Conservation (phyloP, 768 basidiomycete genomes). For the Coprinopsis strossmayeri region DNA sequence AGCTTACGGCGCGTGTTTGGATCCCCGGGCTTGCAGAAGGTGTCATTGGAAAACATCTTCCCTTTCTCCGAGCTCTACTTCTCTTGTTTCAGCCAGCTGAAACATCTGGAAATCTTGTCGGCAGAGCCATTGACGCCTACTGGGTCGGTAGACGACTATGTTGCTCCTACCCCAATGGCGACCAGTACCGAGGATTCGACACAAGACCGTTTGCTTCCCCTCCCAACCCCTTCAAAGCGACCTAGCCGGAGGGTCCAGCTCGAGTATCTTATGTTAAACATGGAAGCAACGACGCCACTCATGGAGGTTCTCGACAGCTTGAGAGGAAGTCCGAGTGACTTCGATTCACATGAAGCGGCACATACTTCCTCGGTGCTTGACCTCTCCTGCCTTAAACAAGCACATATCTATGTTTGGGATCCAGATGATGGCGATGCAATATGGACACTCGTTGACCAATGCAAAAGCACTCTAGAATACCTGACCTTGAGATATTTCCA, state of each 20-base stretch:
- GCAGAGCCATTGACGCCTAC: not conserved
- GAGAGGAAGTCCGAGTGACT: not conserved
- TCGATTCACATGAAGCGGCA: not conserved
- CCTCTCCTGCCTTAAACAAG: conserved; percentile 3
- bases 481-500: conserved; percentile 6
- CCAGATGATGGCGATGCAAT: conserved; percentile 6
- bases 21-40: conserved; percentile 1
- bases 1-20: conserved; percentile 1
- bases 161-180: too few relatives aligned
- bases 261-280: conserved; percentile 4
- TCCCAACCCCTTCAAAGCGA: too few relatives aligned
- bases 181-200: too few relatives aligned
- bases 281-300: too few relatives aligned
- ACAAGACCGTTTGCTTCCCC: too few relatives aligned
- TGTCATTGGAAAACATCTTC: conserved; percentile 6
- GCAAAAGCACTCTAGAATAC: not conserved
- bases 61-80: conserved; percentile 4
- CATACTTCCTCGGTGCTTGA: not conserved
- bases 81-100: conserved; percentile 1
- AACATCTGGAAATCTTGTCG: conserved; percentile 6
- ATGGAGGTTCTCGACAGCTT: too few relatives aligned
- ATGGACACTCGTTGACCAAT: not conserved
- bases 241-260: too few relatives aligned
- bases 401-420: conserved; percentile 6
- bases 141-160: too few relatives aligned